A percentile compares a stretch with the other conserved stretches of the same genome.
These are phyloP conservation scores for Imleria badia DNA, from an alignment of 768 basidiomycete species.

Conservation along the genomic window DNA sequence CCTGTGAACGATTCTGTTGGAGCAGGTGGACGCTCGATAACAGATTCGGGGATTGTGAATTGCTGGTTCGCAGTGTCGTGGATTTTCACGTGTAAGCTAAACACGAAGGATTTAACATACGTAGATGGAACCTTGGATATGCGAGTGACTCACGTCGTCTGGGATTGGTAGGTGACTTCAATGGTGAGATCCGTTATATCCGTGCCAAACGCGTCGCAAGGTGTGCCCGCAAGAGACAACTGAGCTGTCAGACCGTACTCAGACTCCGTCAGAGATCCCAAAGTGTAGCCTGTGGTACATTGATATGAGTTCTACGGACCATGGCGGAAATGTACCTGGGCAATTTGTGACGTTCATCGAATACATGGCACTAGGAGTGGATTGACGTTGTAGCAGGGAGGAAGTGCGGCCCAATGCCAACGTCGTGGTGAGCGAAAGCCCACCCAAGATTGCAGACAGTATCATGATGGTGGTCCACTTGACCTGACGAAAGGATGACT, in stretches of 20 bases:
- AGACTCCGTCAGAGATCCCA: slow-evolving; percentile 44
- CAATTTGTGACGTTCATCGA: slow-evolving; percentile 33
- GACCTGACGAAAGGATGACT: not conserved
- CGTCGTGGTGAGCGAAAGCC: slow-evolving; percentile 5
- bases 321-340: slow-evolving; percentile 24
- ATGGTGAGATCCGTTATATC: slow-evolving; percentile 62
- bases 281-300: slow-evolving; percentile 48
- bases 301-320: not conserved
- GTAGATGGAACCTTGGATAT: not conserved
- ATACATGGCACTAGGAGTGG: slow-evolving; percentile 2
- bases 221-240: slow-evolving; percentile 50
- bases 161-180: slow-evolving; percentile 63
- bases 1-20: slow-evolving; percentile 35
- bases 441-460: slow-evolving; percentile 3
- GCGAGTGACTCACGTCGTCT: slow-evolving; percentile 39
- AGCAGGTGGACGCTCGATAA: slow-evolving; percentile 43
- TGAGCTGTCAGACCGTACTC: slow-evolving; percentile 52
- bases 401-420: slow-evolving; percentile 6
- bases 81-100: slow-evolving; percentile 67
- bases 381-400: slow-evolving; percentile 6
- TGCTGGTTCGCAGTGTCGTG: slow-evolving; percentile 60
- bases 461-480: not conserved
- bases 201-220: slow-evolving; percentile 65
- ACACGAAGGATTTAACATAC: not conserved
- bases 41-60: slow-evolving; percentile 61